phyloP scores from a whole-genome alignment of 2,329 filamentous ascomycete species.

The Hymenoscyphus repandus region DNA sequence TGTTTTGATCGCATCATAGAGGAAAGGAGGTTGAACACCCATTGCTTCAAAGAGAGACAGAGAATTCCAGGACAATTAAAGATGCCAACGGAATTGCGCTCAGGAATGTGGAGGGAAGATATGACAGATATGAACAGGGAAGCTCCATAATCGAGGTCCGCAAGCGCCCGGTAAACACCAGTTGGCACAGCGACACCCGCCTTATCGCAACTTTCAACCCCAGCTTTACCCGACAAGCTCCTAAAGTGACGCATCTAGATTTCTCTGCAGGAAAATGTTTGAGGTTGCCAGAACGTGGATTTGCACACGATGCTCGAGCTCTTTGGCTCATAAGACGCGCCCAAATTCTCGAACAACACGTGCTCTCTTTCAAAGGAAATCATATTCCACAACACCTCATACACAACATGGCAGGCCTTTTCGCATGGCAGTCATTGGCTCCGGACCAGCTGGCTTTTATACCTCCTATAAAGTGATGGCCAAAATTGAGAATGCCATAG shows the following conservation, averaged over 20 bases:
- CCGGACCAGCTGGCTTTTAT: constrained; percentile 94
- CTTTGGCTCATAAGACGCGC: constrained; percentile 4
- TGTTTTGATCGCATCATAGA: constrained; percentile 54
- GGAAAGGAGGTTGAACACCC: constrained; percentile 60
- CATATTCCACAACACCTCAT: constrained; percentile 23
- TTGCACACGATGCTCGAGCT: constrained; percentile 23
- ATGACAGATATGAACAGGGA: constrained; percentile 16
- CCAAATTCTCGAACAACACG: not conserved
- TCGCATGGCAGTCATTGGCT: constrained; percentile 83
- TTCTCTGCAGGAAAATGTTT: constrained; percentile 26
- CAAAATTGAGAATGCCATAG: constrained; percentile 62
- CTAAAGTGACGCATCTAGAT: not conserved
- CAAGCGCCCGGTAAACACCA: constrained; percentile 8
- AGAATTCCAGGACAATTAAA: constrained; percentile 6
- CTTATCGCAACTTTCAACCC: constrained; percentile 2
- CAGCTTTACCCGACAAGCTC: not conserved
- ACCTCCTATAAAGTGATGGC: constrained; percentile 80
- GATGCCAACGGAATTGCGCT: constrained; percentile 15
- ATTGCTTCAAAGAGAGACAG: constrained; percentile 36
- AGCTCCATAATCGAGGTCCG: not conserved
- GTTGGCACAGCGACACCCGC: constrained; percentile 3
- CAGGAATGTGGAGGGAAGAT: constrained; percentile 16
- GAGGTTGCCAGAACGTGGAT: constrained; percentile 22
- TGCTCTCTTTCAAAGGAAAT: not conserved
- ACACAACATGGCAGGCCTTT: constrained; percentile 45